Evolutionary conservation across 225 moss, liverwort and hornwort species (phyloP).

Genomic region (Antitrichia curtipendula): DNA sequence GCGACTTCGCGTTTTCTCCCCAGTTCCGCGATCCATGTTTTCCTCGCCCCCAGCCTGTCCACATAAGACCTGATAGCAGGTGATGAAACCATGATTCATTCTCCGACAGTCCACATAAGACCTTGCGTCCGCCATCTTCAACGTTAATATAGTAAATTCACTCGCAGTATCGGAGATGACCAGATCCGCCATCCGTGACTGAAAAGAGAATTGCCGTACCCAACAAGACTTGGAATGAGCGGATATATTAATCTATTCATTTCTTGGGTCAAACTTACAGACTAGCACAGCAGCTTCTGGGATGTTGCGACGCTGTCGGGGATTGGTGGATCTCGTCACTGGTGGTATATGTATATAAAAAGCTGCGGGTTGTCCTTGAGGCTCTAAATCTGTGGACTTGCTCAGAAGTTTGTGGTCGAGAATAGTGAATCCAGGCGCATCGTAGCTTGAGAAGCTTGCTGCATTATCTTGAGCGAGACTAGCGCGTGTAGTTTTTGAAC

Average conservation of each 20-base stretch:
- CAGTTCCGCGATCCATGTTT: background rate
- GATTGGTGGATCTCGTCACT: background rate
- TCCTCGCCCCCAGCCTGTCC: background rate
- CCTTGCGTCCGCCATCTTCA: background rate
- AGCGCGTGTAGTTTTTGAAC: background rate
- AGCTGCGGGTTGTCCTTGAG: background rate
- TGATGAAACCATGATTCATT: too few relatives aligned
- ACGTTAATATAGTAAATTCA: too few relatives aligned
- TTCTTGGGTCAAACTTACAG: background rate
- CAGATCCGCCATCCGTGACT: background rate
- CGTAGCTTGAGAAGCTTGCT: background rate
- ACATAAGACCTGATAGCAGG: too few relatives aligned
- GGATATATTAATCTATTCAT: too few relatives aligned
- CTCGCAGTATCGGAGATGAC: background rate
- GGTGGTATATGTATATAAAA: background rate
- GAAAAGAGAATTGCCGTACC: too few relatives aligned
- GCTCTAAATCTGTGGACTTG: background rate
- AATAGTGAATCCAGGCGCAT: too few relatives aligned
- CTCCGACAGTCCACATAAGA: background rate
- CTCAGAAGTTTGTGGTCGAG: background rate
- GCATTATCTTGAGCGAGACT: too few relatives aligned
- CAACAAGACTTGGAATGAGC: background rate
- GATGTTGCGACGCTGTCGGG: background rate
- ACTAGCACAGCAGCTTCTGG: background rate
- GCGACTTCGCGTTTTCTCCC: background rate